Percentiles rank a stretch among this genome's conserved stretches.
Evolutionary conservation across 1,284 basidiomycete genomes (phyloP).

Genomic region (Sanghuangporus baumii): DNA sequence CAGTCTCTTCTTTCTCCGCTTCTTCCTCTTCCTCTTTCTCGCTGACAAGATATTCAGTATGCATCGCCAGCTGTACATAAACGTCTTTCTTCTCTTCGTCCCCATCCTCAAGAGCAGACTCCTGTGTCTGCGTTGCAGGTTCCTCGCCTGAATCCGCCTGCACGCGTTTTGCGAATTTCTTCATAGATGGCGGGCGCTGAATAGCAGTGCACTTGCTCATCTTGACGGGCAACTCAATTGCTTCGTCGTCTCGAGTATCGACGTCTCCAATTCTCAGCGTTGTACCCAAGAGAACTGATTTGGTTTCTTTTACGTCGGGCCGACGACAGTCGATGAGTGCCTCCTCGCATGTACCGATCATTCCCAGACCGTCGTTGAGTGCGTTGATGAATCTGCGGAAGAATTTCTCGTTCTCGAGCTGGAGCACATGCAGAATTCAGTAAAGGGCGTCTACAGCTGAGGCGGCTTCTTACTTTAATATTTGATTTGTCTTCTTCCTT

Average conservation of each 20-base stretch:
- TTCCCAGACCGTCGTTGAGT: slow-evolving; percentile 37
- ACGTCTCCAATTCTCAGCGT: slow-evolving; percentile 74
- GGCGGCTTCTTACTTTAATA: slow-evolving; percentile 56
- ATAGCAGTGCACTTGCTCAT: slow-evolving; percentile 81
- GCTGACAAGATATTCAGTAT: slow-evolving; percentile 54
- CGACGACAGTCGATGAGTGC: slow-evolving; percentile 64
- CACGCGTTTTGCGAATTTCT: slow-evolving; percentile 59
- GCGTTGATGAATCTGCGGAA: slow-evolving; percentile 49
- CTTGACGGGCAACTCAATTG: slow-evolving; percentile 72
- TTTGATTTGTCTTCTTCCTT: slow-evolving; percentile 62
- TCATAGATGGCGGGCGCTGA: slow-evolving; percentile 72
- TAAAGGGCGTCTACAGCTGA: not conserved
- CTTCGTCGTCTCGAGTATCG: slow-evolving; percentile 56
- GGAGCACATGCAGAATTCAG: not conserved
- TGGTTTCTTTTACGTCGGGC: slow-evolving; percentile 65
- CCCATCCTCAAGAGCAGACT: slow-evolving; percentile 4
- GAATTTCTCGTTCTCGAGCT: slow-evolving; percentile 79
- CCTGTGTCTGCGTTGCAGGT: slow-evolving; percentile 5
- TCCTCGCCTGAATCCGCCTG: slow-evolving; percentile 24
- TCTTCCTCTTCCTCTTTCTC: slow-evolving; percentile 25
- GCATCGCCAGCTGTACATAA: slow-evolving; percentile 52
- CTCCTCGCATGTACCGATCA: slow-evolving; percentile 66
- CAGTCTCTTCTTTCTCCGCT: slow-evolving; percentile 26
- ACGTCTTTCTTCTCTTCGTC: slow-evolving; percentile 29
- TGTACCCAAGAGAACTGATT: slow-evolving; percentile 58